Base-by-base conservation (phyloP, 2,329 filamentous ascomycete genomes). In the Xenosphaeropsis pyriputrescens region DNA sequence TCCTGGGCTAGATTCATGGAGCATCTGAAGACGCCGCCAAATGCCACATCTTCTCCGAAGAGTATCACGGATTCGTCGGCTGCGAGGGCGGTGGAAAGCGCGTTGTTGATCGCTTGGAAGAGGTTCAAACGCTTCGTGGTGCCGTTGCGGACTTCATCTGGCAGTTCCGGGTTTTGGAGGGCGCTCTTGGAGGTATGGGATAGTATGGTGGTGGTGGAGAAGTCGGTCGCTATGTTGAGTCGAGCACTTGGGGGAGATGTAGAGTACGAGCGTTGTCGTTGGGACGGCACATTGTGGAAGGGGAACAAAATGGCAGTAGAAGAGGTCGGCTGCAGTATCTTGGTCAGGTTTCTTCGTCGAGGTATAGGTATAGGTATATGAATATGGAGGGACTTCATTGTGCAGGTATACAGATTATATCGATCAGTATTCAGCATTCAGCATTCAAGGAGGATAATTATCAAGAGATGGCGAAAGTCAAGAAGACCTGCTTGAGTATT, bases 1-100 rank as follows among this genome's bases (percentile, higher is more conserved):
- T 85, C 85, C 44, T 86, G 82, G 22, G 85, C 77, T 13, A 98
- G 69, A 49, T 88, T 85, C 76, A 91, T 89, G 22, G 85, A 89
- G 60, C 86, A 95, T 40, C 91, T 74, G 54, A 98, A 98, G 13
- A 98, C 91, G 38, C 91, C 91, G 32, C 91, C 91, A 50, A 98
- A 98, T 12, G 91, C 85, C 6, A 98, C 86, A 55, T 98, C 91
- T 59, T 98, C 91, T 32, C 91, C 91, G 51, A 98, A 98, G 8
- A 98, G 70, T 40, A 96, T 64, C 16, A 94, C 85, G 14, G 79
- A 77, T 45, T 93, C 85, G 50, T 95, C 88, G 29, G 79, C 74
- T 13, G 80, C 74, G 18, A 98, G 69, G 17, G 89, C 85, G 41
- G 80, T 83, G 16, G 82, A 74, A 16, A 98, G 68, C 9, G 89